These are phyloP conservation scores for Wallacemonas sp. DNA, from an alignment of 208 protist genomes.

Conservation along the genomic window DNA sequence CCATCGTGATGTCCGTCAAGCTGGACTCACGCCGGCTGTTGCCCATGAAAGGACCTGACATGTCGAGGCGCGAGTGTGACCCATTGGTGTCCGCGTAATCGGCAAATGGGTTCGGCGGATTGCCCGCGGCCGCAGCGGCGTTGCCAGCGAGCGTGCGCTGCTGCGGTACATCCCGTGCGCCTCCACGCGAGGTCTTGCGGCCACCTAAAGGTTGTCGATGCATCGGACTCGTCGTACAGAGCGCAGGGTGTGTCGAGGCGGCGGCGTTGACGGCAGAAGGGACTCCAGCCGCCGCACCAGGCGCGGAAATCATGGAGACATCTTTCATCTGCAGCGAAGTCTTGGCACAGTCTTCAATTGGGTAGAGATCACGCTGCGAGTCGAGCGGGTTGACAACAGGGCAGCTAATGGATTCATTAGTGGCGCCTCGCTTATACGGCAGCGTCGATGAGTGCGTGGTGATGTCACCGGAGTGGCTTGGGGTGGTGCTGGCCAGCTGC, in stretches of 20 bases:
- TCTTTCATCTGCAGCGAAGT: background rate
- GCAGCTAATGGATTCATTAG: background rate
- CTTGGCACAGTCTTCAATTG: background rate
- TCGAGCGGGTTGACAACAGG: constrained; percentile 3
- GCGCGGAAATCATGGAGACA: background rate
- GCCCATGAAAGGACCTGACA: background rate
- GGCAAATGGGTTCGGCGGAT: background rate
- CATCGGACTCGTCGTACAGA: background rate
- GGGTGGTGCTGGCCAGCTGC: background rate
- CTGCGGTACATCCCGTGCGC: too few relatives aligned
- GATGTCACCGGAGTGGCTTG: background rate
- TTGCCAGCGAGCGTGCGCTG: constrained; percentile 1
- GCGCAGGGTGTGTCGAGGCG: too few relatives aligned
- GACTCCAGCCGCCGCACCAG: too few relatives aligned
- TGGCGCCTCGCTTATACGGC: background rate
- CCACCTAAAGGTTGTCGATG: background rate
- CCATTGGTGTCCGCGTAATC: background rate
- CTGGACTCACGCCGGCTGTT: constrained; percentile 18
- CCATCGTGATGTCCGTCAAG: constrained; percentile 42
- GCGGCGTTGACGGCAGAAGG: too few relatives aligned
- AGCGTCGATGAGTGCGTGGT: background rate
- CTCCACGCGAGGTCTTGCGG: too few relatives aligned
- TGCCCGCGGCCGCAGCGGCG: background rate
- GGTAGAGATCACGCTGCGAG: background rate
- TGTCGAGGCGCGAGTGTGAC: background rate